These are phyloP conservation scores for Fusarium bulbicola DNA, from an alignment of 2,329 filamentous ascomycete species.

Conservation along the genomic window DNA sequence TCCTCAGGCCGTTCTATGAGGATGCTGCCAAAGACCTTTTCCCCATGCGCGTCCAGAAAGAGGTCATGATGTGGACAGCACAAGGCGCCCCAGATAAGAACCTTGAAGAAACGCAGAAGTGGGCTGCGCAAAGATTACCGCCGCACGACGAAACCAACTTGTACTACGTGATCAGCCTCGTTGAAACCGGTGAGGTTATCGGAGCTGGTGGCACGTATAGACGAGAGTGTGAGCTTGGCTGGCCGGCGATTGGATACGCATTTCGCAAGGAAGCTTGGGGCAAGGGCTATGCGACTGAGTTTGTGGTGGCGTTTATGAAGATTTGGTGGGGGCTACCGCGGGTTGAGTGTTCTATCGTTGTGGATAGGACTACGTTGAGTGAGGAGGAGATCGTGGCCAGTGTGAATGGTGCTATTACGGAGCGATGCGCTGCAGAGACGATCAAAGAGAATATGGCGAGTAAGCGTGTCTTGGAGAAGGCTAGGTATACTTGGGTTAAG, in stretches of 20 bases:
- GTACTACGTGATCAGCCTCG: neutral
- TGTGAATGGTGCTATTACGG: neutral
- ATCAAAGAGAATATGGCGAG: neutral
- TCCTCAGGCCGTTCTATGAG: constrained; percentile 5
- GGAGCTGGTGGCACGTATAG: neutral
- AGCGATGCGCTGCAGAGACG: neutral
- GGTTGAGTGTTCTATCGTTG: neutral
- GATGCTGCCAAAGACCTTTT: neutral
- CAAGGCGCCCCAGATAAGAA: constrained; percentile 1
- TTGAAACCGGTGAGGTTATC: constrained; percentile 3
- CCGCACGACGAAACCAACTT: neutral
- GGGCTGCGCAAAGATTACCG: neutral
- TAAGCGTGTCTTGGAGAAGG: constrained; percentile 1
- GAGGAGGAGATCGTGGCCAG: neutral
- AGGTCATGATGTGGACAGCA: constrained; percentile 14
- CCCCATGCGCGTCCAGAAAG: constrained; percentile 2
- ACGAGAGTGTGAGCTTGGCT: constrained; percentile 6
- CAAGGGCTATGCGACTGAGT: constrained; percentile 3
- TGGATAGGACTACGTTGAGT: neutral
- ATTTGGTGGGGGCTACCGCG: constrained; percentile 1
- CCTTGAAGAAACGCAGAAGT: neutral
- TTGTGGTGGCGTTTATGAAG: neutral
- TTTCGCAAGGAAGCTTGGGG: constrained; percentile 12
- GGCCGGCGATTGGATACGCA: constrained; percentile 12
- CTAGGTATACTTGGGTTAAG: neutral